phyloP scores from a whole-genome alignment of 179 eudicot genomes.

The Amaranthus tricolor region DNA sequence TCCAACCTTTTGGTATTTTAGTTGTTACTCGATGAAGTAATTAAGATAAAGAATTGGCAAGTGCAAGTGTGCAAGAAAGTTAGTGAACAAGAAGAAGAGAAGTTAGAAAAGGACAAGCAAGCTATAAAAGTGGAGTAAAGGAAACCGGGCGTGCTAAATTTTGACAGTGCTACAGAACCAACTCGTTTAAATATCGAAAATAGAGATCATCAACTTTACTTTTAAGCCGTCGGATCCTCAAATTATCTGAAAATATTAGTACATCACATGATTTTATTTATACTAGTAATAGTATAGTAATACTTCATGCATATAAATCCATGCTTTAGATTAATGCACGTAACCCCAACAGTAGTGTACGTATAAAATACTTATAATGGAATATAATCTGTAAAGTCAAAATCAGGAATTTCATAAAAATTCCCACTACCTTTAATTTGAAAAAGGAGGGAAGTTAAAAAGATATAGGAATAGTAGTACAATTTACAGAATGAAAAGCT shows the following conservation, averaged over 20 bases:
- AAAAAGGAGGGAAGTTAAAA: neutral
- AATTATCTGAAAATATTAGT: neutral
- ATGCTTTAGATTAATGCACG: conserved; percentile 11
- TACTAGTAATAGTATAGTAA: too few relatives aligned
- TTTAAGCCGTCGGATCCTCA: conserved; percentile 1
- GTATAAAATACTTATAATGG: too few relatives aligned
- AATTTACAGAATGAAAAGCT: neutral
- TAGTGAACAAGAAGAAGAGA: neutral
- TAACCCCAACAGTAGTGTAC: too few relatives aligned
- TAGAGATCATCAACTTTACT: neutral
- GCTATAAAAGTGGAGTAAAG: neutral
- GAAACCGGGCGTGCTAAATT: conserved; percentile 14
- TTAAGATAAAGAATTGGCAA: too few relatives aligned
- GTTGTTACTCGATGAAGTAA: too few relatives aligned
- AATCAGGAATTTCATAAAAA: neutral
- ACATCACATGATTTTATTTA: too few relatives aligned
- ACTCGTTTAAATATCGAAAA: neutral
- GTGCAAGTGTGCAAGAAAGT: neutral
- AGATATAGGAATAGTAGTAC: too few relatives aligned
- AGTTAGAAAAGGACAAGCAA: conserved; percentile 10
- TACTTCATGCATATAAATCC: neutral
- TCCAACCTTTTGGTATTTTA: too few relatives aligned
- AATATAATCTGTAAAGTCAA: neutral
- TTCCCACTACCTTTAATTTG: conserved; percentile 4
- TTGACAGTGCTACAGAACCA: conserved; percentile 1